Conservation (phyloP, 2,329 filamentous ascomycete species). For the Diplodia seriata region DNA sequence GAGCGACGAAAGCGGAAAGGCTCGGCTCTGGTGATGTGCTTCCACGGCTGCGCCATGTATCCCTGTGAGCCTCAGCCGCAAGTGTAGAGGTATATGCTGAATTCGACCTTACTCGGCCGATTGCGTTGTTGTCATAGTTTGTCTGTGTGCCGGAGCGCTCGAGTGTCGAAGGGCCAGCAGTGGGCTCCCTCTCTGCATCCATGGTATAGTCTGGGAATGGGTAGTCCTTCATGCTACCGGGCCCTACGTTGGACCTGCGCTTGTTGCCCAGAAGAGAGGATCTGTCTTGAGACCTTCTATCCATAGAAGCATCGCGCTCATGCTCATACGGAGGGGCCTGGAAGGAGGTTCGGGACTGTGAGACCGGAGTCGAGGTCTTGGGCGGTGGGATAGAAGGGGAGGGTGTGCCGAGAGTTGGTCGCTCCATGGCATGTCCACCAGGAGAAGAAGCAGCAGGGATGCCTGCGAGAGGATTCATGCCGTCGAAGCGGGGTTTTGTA, state of each 20-base stretch:
- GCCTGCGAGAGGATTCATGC: neutral
- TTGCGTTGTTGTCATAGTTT: neutral
- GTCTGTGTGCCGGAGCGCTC: neutral
- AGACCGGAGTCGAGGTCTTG: constrained; percentile 5
- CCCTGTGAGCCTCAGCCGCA: constrained; percentile 7
- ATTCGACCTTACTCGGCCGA: constrained; percentile 18
- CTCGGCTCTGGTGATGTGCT: constrained; percentile 18
- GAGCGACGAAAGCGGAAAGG: neutral
- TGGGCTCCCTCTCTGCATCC: neutral
- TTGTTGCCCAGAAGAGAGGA: constrained; percentile 12
- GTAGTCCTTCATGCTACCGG: constrained; percentile 13
- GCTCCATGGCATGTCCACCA: neutral
- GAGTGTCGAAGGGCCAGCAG: neutral
- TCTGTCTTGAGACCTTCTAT: constrained; percentile 12
- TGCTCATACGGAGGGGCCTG: constrained; percentile 3
- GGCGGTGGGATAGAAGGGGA: neutral
- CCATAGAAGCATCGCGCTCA: neutral
- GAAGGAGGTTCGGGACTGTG: neutral
- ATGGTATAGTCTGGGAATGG: neutral
- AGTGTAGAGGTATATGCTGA: constrained; percentile 5
- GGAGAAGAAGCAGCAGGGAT: constrained; percentile 9
- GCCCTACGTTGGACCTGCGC: neutral
- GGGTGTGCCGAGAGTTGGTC: constrained; percentile 4
- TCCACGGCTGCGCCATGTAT: constrained; percentile 8
- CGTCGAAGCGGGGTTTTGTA: neutral